Evolutionary conservation across 495 filamentous ascomycete genomes (phyloP), one percentile per base, ranked within the genome.

Genomic region (Penicillium fimorum): DNA sequence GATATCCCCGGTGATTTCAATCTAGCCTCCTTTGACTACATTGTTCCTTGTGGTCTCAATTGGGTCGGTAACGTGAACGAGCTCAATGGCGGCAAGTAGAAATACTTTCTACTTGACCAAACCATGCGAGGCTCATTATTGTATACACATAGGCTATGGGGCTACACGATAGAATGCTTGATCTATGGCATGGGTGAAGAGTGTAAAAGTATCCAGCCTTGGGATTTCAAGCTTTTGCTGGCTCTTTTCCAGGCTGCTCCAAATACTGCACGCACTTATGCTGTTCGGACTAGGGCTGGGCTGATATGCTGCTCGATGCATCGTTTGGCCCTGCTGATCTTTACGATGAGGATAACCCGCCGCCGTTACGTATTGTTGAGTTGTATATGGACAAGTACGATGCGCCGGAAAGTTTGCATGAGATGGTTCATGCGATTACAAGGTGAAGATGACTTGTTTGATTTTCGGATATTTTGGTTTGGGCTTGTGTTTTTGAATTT

Each of bases 51-150:
- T 43, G 84, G 82, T 2, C 65, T 92, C 18, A 76, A 79, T 50
- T 92, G 88, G 88, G 82, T 90, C 32, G 89, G 89, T 32, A 91
- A 86, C 67, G 81, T 79, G 56, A 91, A 92, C 60, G 88, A 91
- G 65, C 78, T 92, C 35, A 92, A 92, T 67, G 87, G 88, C 25
- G 87, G 83, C 53, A 30, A 20, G 53, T 49, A 37, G 5, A 15
- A 5, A 6, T 38, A n/a, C 18, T n/a, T 40, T 38, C 20, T 27
- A 35, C 11, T 27, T n/a, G n/a, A n/a, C 13, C 1, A 17, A 7
- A n/a, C n/a, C 10, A n/a, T 3, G 1, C n/a, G 17, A 30, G 29
- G 37, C 40, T 51, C 4, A 45, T 7, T 8, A 24, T 15, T 29
- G 1, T 25, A 25, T 17, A 10, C 18, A 4, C 11, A 7, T 32